Base-by-base conservation (phyloP, 2,329 filamentous ascomycete species). In the Paecilomyces niveus region DNA sequence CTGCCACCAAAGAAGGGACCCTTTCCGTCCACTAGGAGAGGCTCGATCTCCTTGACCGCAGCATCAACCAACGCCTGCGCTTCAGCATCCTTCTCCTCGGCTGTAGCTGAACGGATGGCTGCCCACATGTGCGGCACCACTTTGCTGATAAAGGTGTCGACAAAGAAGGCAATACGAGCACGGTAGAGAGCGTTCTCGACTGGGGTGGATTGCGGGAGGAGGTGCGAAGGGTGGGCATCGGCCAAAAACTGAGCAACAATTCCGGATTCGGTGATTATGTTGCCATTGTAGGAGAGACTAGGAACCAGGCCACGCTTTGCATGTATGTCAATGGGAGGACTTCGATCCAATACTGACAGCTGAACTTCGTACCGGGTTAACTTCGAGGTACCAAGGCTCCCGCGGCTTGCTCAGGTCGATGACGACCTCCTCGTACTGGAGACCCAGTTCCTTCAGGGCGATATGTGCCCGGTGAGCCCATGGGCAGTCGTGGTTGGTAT, bases 401-500 rank as follows among this genome's bases (percentile, higher is more conserved):
- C 90, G 85, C 0, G 90, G 89, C 9, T 74, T 81, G 64, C 76
- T 73, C 53, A 94, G 80, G 70, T 93, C 88, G 65, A 95, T 89
- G 58, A 85, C 83, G 60, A 89, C 85, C 64, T 90, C 86, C 58
- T 89, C 85, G 66, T 84, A 89, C 0, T 83, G 78, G 31, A 92
- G 68, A 10, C 80, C 80, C 11, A 89, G 81, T 68, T 91, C 89
- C 31, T 82, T 80, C 26, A 92, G 80, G 5, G 82, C 82, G 59
- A 91, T 90, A 65, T 92, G 87, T 0, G 85, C 88, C 35, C 90
- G 87, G 69, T 93, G 89, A 15, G 89, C 89, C 72, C 83, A 91
- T 22, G 88, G 88, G 70, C 88, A 92, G 54, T 64, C 55, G 64
- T 85, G 85, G 76, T 86, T 88, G 54, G 88, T 90, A 75, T 91